phyloP scores from a whole-genome alignment of 2,329 filamentous ascomycete species.

The Xylariales sp. region DNA sequence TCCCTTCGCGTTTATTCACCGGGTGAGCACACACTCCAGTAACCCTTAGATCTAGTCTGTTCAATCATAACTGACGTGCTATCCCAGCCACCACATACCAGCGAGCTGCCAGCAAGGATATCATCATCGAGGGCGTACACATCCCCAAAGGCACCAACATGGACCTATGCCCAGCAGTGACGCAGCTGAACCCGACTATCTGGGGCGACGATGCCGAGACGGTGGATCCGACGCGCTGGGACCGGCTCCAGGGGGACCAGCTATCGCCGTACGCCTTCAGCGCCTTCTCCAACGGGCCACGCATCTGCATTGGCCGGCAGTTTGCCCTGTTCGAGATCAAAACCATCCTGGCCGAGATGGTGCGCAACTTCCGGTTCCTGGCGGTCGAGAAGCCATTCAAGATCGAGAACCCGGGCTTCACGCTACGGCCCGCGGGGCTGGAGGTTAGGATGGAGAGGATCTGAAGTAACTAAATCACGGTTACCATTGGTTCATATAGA shows the following conservation, averaged over 20 bases:
- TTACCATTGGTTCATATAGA: too few species aligned
- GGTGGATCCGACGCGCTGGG: constrained; percentile 36
- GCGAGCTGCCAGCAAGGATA: constrained; percentile 26
- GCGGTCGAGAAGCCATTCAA: constrained; percentile 1
- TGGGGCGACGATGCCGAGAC: constrained; percentile 32
- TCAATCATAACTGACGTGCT: constrained; percentile 7
- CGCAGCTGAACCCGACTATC: constrained; percentile 28
- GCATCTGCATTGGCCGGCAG: constrained; percentile 12
- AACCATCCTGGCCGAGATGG: constrained; percentile 12
- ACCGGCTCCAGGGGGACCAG: constrained; percentile 16
- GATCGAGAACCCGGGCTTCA: constrained; percentile 1
- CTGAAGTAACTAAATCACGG: too few species aligned
- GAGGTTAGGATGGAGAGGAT: neutral
- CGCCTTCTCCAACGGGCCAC: constrained; percentile 18
- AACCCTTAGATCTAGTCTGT: neutral
- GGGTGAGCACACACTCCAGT: constrained; percentile 9
- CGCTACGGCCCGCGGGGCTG: neutral
- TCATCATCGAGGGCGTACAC: constrained; percentile 24
- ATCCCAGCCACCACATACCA: constrained; percentile 19
- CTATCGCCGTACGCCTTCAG: constrained; percentile 23
- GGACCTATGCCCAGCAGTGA: constrained; percentile 28
- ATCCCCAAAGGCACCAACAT: constrained; percentile 31
- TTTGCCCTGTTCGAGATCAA: constrained; percentile 15
- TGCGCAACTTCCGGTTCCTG: constrained; percentile 6
- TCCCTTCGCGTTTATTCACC: constrained; percentile 29